Percentiles rank a stretch among this genome's conserved stretches.
Evolutionary conservation across 495 filamentous ascomycete species (phyloP).

Genomic region (Aspergillus hancockii): DNA sequence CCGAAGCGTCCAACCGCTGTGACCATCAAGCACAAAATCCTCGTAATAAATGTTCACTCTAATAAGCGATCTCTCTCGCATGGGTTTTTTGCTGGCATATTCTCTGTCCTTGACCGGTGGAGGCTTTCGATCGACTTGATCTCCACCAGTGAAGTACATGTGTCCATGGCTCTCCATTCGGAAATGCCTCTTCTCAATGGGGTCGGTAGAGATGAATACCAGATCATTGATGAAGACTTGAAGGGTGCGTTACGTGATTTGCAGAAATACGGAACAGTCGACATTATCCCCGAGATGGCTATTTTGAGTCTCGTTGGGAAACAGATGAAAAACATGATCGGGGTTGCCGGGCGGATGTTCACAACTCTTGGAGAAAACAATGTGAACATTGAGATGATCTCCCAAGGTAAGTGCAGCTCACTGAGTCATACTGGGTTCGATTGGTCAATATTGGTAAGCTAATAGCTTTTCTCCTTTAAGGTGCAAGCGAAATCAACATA

Average conservation of each 20-base stretch:
- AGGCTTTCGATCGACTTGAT: conserved; percentile 88
- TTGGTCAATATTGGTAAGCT: conserved; percentile 22
- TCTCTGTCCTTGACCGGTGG: conserved; percentile 78
- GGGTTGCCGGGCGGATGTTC: conserved; percentile 88
- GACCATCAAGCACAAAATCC: conserved; percentile 90
- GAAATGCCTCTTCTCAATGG: conserved; percentile 53
- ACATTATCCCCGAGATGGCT: conserved; percentile 82
- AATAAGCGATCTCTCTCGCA: conserved; percentile 87
- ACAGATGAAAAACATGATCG: conserved; percentile 94
- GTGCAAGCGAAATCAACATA: conserved; percentile 98
- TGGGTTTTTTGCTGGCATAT: conserved; percentile 89
- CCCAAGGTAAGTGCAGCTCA: conserved; percentile 67
- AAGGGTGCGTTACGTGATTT: conserved; percentile 70
- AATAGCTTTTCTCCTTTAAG: conserved; percentile 43
- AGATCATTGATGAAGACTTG: conserved; percentile 63
- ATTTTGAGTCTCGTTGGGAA: conserved; percentile 90
- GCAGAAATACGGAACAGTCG: conserved; percentile 75
- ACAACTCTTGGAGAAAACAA: conserved; percentile 82
- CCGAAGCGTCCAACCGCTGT: conserved; percentile 85
- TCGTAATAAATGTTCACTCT: conserved; percentile 92
- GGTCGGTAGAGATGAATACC: conserved; percentile 60
- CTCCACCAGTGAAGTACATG: conserved; percentile 90
- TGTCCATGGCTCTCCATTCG: conserved; percentile 91
- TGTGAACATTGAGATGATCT: conserved; percentile 97
- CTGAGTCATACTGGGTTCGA: conserved; percentile 7